Evolutionary conservation across 176 grass and related monocot genomes (phyloP).

Genomic region (Dendrocalamus sinicus): DNA sequence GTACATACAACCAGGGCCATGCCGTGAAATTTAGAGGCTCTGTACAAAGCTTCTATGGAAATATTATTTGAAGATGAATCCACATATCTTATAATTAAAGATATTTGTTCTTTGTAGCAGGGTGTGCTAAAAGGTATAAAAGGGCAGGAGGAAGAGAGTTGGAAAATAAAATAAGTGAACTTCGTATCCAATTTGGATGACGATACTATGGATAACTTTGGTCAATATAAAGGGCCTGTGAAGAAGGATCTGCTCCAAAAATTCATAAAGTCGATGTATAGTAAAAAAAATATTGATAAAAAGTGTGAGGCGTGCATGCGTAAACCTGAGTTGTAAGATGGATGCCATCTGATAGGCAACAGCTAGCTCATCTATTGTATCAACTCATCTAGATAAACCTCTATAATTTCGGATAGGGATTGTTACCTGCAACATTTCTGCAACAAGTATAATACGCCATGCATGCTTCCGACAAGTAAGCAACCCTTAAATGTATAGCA

Average conservation of each 20-base stretch:
- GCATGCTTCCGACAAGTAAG: conserved; percentile 96
- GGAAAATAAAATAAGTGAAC: background rate
- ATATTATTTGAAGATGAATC: no score
- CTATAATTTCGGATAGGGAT: background rate
- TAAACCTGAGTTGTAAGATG: background rate
- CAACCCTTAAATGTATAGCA: conserved; percentile 98
- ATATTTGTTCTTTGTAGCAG: background rate
- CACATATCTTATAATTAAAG: no score
- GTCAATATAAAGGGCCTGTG: background rate
- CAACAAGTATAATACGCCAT: conserved; percentile 92
- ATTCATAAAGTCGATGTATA: conserved; percentile 4
- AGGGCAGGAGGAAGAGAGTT: background rate
- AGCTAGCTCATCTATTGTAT: background rate
- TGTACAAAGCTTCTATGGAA: no score
- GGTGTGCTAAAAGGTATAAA: background rate
- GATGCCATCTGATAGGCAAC: background rate
- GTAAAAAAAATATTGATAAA: conserved; percentile 3
- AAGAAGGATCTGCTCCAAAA: background rate
- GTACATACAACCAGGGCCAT: no score
- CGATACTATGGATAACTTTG: background rate
- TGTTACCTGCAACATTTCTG: conserved; percentile 97
- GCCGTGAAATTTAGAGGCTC: no score
- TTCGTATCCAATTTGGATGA: conserved; percentile 14
- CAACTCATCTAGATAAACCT: conserved; percentile 29
- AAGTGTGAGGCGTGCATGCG: background rate